Base-by-base conservation (phyloP, 169 alveolate genomes). In the Plasmodium vinckei region DNA sequence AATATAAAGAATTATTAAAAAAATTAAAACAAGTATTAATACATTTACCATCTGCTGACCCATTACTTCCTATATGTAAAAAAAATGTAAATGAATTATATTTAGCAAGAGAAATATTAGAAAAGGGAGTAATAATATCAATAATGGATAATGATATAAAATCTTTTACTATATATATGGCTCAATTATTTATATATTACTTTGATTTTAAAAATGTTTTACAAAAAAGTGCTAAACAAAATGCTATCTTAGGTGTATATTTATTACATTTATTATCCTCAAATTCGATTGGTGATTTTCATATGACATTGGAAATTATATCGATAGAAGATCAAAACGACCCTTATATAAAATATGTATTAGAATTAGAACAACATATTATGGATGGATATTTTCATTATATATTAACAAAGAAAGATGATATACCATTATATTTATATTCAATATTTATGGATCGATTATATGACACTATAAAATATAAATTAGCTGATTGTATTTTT, bases 351-450 rank as follows among this genome's bases (percentile, higher is more conserved):
- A 51, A 47, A 17, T 92, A 90, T 56, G 96, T 92, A 5, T 73
- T 93, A 7, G 92, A 92, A 12, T 67, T 93, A 63, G 96, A 93
- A 59, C 93, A 87, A 54, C 87, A 72, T 68, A 93, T 93, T 87
- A 93, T 93, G 96, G 96, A 93, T 79, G 96, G 96, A 10, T 87
- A 91, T 57, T 71, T 93, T 54, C 65, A 87, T 25, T 67, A 69
- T 54, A 87, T 86, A 0, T 44, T 71, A 15, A 72, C 87, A 5
- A 72, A 21, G 42, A 86, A 71, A 63, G 87, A 72, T 10, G 53
- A 71, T 6, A 75, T 67, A 4, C 88, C 94, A 42, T 73, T 82
- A 21, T 87, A 70, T 42, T 64, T 89, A 69, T 91, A 92, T 82
- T 17, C 69, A 39, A 39, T 84, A 39, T 67, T 93, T 42, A 65